Evolutionary conservation across 148 eudicot species (phyloP), one percentile per base, ranked within the genome.

Genomic region (Vaccinium myrtillus): DNA sequence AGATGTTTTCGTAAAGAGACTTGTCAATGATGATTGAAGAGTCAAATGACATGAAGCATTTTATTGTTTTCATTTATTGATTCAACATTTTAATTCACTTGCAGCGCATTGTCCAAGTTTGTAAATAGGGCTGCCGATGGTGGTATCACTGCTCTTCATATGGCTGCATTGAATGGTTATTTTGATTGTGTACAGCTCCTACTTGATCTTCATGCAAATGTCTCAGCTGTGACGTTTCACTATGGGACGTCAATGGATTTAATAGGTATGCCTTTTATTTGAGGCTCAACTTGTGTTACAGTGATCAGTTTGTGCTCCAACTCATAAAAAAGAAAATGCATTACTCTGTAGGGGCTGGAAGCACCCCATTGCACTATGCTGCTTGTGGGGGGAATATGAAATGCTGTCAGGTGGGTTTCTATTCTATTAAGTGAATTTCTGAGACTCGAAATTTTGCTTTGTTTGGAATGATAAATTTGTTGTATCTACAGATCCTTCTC

Each of bases 361-460:
- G 99, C 89, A 93, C 98, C 80, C 98, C 99, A 78, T 91, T 97
- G 93, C 99, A 97, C 89, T 97, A 97, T 91, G 99, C 98, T 90
- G 99, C 99, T 81, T 97, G 96, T 88, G 99, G 99, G 56, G 99
- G 99, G 69, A 95, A 94, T 87, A 81, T 94, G 81, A 97, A 97
- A 86, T 95, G 99, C 87, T 94, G 98, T 84, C 99, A 97, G 98
- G 99, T 90, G 67, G 89, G 46, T 23, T 51, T 81, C 55, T 58
- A 36, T 84, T 82, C 83, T 58, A 69, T 71, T 73, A 58, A 39
- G 79, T 48, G 70, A 8, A 80, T 75, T 78, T 19, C 43, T 25
- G 82, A 87, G 14, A 30, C 32, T 23, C 74, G 27, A 16, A 59
- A 77, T 69, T 18, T 36, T 78, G 14, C 12, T 76, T 54, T 36